These are phyloP conservation scores for Mucor irregularis DNA, from an alignment of 371 early-diverging fungal species.

Conservation along the genomic window DNA sequence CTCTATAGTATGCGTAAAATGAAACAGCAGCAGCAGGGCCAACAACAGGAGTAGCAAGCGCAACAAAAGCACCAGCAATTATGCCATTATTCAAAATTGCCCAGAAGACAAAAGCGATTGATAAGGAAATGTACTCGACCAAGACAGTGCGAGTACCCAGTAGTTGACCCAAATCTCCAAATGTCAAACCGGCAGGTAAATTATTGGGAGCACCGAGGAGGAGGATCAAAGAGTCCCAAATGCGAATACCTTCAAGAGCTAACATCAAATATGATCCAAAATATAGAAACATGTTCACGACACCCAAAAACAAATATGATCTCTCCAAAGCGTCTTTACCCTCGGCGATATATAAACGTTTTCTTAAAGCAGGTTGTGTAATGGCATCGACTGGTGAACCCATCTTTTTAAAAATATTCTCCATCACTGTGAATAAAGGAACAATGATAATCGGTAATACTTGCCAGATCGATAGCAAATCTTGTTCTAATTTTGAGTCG, in stretches of 20 bases:
- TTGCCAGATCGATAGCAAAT: constrained; percentile 16
- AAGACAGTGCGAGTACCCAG: constrained; percentile 15
- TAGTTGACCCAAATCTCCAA: constrained; percentile 12
- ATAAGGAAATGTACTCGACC: constrained; percentile 8
- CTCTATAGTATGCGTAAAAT: constrained; percentile 25
- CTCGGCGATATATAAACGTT: constrained; percentile 6
- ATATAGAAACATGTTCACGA: constrained; percentile 18
- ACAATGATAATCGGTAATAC: constrained; percentile 13
- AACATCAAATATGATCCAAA: constrained; percentile 2
- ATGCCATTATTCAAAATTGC: constrained; percentile 17
- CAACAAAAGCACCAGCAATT: background rate
- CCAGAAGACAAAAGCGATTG: constrained; percentile 12
- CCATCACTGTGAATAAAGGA: constrained; percentile 7
- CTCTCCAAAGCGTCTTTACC: constrained; percentile 24
- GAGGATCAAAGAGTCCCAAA: constrained; percentile 20
- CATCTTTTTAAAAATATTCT: background rate
- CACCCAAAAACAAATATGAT: constrained; percentile 20
- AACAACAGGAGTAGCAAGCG: constrained; percentile 3
- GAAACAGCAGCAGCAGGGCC: constrained; percentile 24
- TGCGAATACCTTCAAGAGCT: constrained; percentile 10
- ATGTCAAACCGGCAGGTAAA: constrained; percentile 15
- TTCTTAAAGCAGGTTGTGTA: background rate
- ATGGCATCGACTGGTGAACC: constrained; percentile 9
- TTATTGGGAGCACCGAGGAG: constrained; percentile 17
- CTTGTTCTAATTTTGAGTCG: constrained; percentile 14